Evolutionary conservation across 129 eudicot species (phyloP), one percentile per base, ranked within the genome.

Genomic region (Tagetes patula): DNA sequence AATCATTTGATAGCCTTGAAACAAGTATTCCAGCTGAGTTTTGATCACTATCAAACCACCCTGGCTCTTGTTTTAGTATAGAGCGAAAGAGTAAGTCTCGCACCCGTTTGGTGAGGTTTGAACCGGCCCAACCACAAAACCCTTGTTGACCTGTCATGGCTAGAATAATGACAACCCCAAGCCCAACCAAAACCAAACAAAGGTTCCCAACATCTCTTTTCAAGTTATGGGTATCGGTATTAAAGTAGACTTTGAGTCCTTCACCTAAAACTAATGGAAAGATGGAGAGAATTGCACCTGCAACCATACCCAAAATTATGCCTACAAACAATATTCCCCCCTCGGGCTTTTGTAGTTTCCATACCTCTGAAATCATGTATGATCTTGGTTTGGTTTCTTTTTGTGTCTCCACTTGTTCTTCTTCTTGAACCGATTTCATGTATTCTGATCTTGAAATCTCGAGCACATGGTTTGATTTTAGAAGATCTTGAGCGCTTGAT

Each of bases 121-220:
- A 83, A 13, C 96, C 96, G 31, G 96, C 94, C 95, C 89, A 90
- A 40, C 96, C 96, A 37, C 91, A 90, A 69, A 90, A 86, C 7
- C 96, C 96, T 78, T 90, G 96, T 60, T 90, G 95, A 30, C 91
- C 89, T 0, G 89, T 87, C 96, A 90, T 90, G 62, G 89, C 64
- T 34, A 87, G 70, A 43, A 87, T 90, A 67, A 89, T 83, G 33
- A 77, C 79, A 46, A 87, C 58, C 13, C 96, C 96, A 31, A 90
- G 89, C 10, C 96, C 91, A 58, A 90, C 79, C 13, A 87, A 70
- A 71, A 79, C 80, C 74, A 82, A 52, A 74, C 95, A 90, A 8
- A 90, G 91, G 65, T 82, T 8, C 8, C 80, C 52, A 33, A 90
- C 82, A 9, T 87, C 87, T 41, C 48, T 77, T 80, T 85, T 90